Conservation (phyloP, 371 early-diverging fungal species). For the Parasitella parasitica region DNA sequence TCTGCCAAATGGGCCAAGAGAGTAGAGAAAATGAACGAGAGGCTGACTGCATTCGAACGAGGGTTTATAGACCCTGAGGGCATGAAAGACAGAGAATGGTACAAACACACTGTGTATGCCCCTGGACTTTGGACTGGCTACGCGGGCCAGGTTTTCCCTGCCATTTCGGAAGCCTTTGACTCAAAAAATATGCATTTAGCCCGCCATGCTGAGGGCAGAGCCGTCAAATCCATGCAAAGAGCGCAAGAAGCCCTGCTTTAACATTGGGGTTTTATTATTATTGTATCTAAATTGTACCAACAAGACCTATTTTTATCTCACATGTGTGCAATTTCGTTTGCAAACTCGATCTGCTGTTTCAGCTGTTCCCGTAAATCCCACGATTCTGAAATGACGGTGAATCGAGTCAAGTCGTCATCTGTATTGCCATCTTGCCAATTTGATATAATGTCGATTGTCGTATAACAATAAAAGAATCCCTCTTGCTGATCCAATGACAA, state of each 20-base stretch:
- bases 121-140: constrained; percentile 61
- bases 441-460: not conserved
- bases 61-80: constrained; percentile 59
- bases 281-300: not conserved
- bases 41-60: constrained; percentile 52
- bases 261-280: not conserved
- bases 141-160: constrained; percentile 52
- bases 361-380: constrained; percentile 7
- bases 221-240: constrained; percentile 20
- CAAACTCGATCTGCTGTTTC: not conserved
- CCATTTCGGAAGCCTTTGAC: constrained; percentile 51
- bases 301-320: not conserved
- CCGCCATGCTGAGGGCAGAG: constrained; percentile 25
- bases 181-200: constrained; percentile 21
- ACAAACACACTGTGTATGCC: constrained; percentile 61
- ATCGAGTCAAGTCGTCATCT: not conserved
- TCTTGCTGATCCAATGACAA: not conserved
- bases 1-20: constrained; percentile 25
- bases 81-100: constrained; percentile 60
- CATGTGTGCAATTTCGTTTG: not conserved
- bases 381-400: not conserved
- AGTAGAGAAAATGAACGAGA: constrained; percentile 37
- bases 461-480: not conserved
- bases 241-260: constrained; percentile 11
- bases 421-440: constrained; percentile 3